These are phyloP conservation scores for Aphanomyces stellatus DNA, from an alignment of 352 stramenopile species.

Conservation along the genomic window DNA sequence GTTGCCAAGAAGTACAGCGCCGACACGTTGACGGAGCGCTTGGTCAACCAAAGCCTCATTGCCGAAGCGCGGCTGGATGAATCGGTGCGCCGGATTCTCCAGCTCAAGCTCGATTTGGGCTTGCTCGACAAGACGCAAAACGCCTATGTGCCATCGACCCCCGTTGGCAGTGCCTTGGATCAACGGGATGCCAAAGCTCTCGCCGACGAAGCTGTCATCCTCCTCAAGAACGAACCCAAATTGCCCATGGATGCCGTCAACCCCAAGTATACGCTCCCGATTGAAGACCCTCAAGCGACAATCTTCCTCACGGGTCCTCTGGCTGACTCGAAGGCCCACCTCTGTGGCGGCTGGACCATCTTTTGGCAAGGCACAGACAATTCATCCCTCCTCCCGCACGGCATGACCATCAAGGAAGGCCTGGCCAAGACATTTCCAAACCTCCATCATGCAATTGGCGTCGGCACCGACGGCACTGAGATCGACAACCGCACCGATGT, in stretches of 20 bases:
- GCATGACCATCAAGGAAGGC: slow-evolving; percentile 47
- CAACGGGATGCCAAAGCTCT: slow-evolving; percentile 43
- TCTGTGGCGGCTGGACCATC: slow-evolving; percentile 76
- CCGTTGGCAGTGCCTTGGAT: slow-evolving; percentile 46
- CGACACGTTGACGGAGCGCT: slow-evolving; percentile 36
- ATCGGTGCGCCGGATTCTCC: slow-evolving; percentile 57
- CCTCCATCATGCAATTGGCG: slow-evolving; percentile 23
- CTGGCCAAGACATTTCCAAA: slow-evolving; percentile 24
- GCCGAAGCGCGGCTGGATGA: slow-evolving; percentile 42
- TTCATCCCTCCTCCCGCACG: slow-evolving; percentile 52
- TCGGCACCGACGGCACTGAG: slow-evolving; percentile 40
- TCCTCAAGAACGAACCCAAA: slow-evolving; percentile 70
- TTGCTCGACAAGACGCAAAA: slow-evolving; percentile 54
- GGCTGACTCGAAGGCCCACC: slow-evolving; percentile 54
- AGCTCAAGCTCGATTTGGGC: slow-evolving; percentile 54
- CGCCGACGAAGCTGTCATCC: slow-evolving; percentile 65
- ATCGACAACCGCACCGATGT: slow-evolving; percentile 37
- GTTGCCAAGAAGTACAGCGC: slow-evolving; percentile 22
- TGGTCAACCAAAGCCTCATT: slow-evolving; percentile 37
- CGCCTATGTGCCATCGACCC: slow-evolving; percentile 27
- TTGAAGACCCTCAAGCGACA: not conserved
- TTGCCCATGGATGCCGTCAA: slow-evolving; percentile 25
- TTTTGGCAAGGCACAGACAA: slow-evolving; percentile 78
- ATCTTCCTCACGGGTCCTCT: slow-evolving; percentile 57
- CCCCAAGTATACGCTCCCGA: not conserved